phyloP scores from a whole-genome alignment of 225 moss, liverwort and hornwort genomes.

The Bryoerythrophyllum caledonicum region DNA sequence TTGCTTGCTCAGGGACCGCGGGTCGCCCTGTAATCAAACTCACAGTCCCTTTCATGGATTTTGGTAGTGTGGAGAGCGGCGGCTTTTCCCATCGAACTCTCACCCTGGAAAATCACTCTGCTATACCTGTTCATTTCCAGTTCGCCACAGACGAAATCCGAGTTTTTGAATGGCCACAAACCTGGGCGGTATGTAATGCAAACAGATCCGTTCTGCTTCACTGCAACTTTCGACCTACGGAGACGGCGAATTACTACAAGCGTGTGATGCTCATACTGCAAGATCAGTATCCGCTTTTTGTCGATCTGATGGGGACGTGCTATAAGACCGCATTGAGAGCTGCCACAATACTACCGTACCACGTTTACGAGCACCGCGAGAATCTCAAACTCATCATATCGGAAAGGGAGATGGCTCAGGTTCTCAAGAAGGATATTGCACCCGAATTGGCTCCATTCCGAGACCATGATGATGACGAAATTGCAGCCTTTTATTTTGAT shows the following conservation, averaged over 20 bases:
- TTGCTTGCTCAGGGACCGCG: conserved; percentile 98
- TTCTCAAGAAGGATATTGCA: conserved; percentile 38
- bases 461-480: conserved; percentile 20
- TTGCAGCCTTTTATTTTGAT: conserved; percentile 46
- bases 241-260: conserved; percentile 84
- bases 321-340: conserved; percentile 73
- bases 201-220: conserved; percentile 71
- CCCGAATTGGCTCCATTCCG: conserved; percentile 37
- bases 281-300: conserved; percentile 88
- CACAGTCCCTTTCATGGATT: conserved; percentile 82
- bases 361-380: conserved; percentile 92
- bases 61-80: conserved; percentile 90
- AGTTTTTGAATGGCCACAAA: conserved; percentile 67
- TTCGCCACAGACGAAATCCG: conserved; percentile 77
- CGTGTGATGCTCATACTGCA: conserved; percentile 70
- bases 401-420: conserved; percentile 58
- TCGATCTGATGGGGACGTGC: conserved; percentile 80
- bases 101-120: conserved; percentile 82
- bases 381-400: conserved; percentile 74
- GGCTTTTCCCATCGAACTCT: conserved; percentile 65
- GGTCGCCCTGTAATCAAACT: conserved; percentile 78
- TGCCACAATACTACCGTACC: conserved; percentile 80
- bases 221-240: conserved; percentile 70
- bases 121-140: conserved; percentile 68
- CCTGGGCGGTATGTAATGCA: conserved; percentile 52